Conservation (phyloP, 192 early-diverging fungal species). For the Gryganskiella cystojenkinii region DNA sequence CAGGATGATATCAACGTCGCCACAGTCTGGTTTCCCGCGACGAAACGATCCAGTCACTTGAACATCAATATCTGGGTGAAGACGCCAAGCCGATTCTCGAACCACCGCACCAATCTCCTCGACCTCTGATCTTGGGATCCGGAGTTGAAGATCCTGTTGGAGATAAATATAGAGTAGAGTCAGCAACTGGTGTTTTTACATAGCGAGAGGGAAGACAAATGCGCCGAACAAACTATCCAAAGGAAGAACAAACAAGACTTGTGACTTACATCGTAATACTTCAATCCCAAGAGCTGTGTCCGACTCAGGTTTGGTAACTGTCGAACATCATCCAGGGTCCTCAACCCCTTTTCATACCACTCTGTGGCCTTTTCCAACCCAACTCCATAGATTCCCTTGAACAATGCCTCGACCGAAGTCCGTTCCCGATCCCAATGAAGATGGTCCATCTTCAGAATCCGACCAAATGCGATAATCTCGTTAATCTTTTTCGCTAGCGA, state of each 20-base stretch:
- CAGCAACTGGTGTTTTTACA: no score
- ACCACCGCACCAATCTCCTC: constrained; percentile 42
- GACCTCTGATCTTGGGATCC: constrained; percentile 55
- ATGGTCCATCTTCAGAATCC: constrained; percentile 43
- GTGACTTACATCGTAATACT: constrained; percentile 37
- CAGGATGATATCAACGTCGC: constrained; percentile 54
- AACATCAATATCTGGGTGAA: constrained; percentile 39
- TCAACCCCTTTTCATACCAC: constrained; percentile 38
- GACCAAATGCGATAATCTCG: constrained; percentile 30
- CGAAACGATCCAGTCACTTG: constrained; percentile 55
- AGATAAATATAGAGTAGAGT: not conserved
- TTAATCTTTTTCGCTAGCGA: constrained; percentile 50
- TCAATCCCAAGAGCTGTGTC: constrained; percentile 34
- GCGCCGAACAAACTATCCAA: no score
- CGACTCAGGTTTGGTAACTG: constrained; percentile 24
- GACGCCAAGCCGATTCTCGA: constrained; percentile 1
- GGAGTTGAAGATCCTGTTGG: constrained; percentile 20
- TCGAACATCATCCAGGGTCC: constrained; percentile 43
- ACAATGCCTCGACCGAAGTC: constrained; percentile 26
- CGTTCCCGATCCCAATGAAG: constrained; percentile 44
- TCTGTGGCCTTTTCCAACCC: constrained; percentile 41
- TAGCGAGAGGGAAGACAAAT: not conserved
- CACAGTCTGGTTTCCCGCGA: constrained; percentile 46
- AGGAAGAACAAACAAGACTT: not conserved
- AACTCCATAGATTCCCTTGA: constrained; percentile 38